Evolutionary conservation across 805 yeast species (phyloP), one percentile per base, ranked within the genome.

Genomic region (Starmerella roubikii): DNA sequence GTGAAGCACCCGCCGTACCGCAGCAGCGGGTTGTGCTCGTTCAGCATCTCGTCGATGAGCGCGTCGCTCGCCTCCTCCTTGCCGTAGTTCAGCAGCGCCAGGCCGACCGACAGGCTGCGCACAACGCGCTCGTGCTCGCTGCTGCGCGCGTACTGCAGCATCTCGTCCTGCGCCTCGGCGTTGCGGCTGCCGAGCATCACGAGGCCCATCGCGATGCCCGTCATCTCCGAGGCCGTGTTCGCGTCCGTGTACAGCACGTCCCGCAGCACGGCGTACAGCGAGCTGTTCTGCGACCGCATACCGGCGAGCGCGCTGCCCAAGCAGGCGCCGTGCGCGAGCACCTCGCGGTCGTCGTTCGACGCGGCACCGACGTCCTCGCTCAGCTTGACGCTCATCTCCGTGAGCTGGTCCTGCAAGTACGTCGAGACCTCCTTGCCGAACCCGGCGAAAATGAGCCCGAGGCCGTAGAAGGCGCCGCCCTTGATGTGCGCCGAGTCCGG

Each of bases 1-100:
- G 96, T 78, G 59, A 77, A 85, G 34, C 91, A 91, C 56, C 94
- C 97, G 60, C 98, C 97, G 57, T 86, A 91, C 61, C 98, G 79
- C 47, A 91, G 69, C 38, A 79, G 74, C 4, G 94, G 71, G 50
- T 78, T 82, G 55, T 83, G 93, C 54, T 78, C 85, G 3, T 61
- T 65, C 53, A 84, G 59, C 54, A 91, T 65, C 49, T 68, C 65
- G 24, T 72, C 74, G 46, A 88, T 82, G 24, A 73, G 59, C 9
- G 59, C 60, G 50, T 83, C 84, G 4, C 95, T 91, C 42, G 72
- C 67, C 48, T 76, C 85, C 60, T 85, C 95, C 53, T 74, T 76
- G 31, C 93, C 94, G 55, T 78, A 88, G 59, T 76, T 79, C 42
- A 88, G 68, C 47, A 91, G 65, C 0, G 97, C 93, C 51, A 88